Conservation (phyloP, 805 yeast genomes). For the Metschnikowia shivogae region DNA sequence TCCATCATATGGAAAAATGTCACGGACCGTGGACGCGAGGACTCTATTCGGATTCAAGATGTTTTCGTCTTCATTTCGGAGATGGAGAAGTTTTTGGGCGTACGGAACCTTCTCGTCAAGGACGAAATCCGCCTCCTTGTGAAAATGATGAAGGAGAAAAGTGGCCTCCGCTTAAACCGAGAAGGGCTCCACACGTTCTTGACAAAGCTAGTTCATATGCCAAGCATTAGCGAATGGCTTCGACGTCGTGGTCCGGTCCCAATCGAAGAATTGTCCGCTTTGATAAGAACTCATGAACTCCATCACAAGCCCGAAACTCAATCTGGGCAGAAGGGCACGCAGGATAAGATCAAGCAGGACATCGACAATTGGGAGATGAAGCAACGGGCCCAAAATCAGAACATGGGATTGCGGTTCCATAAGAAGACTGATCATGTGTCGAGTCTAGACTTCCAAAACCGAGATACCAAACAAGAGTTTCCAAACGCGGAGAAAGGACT, state of each 20-base stretch:
- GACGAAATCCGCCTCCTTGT: conserved; percentile 10
- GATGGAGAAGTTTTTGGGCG: conserved; percentile 11
- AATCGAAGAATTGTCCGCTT: not conserved
- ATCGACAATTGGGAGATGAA: no score
- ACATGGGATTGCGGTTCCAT: no score
- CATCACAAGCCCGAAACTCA: not conserved
- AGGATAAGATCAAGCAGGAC: no score
- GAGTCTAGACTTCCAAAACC: no score
- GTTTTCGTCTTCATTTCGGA: conserved; percentile 10
- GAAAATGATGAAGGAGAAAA: conserved; percentile 8
- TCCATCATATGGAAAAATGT: conserved; percentile 13
- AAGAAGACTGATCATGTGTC: no score
- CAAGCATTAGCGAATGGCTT: conserved; percentile 8
- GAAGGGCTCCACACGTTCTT: conserved; percentile 14
- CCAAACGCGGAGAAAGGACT: no score
- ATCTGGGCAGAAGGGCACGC: no score
- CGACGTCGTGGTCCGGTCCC: not conserved
- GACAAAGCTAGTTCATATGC: conserved; percentile 13
- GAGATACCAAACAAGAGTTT: no score
- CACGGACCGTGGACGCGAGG: not conserved
- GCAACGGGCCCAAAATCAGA: no score
- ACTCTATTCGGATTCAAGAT: conserved; percentile 8
- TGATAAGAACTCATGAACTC: not conserved
- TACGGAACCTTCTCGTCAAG: conserved; percentile 6
- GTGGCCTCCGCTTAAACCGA: conserved; percentile 11